Evolutionary conservation across 192 early-diverging fungal species (phyloP), one percentile per base, ranked within the genome.

Genomic region (Umbelopsis sp.): DNA sequence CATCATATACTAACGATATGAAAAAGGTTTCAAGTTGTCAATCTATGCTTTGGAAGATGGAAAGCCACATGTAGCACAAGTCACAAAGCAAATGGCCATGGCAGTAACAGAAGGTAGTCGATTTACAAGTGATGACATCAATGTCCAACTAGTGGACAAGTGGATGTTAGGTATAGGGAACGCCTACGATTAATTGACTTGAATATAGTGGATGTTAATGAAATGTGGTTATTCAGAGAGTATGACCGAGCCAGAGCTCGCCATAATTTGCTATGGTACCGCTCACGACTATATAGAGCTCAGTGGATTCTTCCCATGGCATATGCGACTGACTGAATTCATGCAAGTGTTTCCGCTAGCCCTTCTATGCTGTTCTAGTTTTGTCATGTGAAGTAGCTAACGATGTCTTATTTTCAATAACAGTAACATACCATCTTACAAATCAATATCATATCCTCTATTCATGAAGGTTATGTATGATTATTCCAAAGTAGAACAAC

Each of bases 401-500:
- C 25, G 12, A 25, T 11, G 8, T 25, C 22, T 54, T 0, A 34
- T 20, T 12, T 66, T 68, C 0, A 25, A 24, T 47, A 8, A 34
- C 29, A 70, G 68, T 12, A 70, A 70, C 10, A 70, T 70, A 44
- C 52, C 68, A 20, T 21, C 22, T 52, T 36, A 50, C 68, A 41
- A 47, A 38, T 53, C 49, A 17, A 52, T 70, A 36, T 50, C 47
- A 41, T 70, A 70, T 24, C 36, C 68, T 22, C 21, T 70, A 21
- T 70, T 70, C n/a, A 36, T 70, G 7, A 16, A 21, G 25, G 44
- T 21, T 29, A 34, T 70, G 49, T 70, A 52, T 25, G 32, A 41
- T 24, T 70, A 70, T 52, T 70, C 68, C 21, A 70, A 70, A 38
- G 68, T 70, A 29, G 68, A 70, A 26, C 68, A 70, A 36, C 45